Base-by-base conservation (phyloP, 306 rosid species). In the Luffa acutangula region DNA sequence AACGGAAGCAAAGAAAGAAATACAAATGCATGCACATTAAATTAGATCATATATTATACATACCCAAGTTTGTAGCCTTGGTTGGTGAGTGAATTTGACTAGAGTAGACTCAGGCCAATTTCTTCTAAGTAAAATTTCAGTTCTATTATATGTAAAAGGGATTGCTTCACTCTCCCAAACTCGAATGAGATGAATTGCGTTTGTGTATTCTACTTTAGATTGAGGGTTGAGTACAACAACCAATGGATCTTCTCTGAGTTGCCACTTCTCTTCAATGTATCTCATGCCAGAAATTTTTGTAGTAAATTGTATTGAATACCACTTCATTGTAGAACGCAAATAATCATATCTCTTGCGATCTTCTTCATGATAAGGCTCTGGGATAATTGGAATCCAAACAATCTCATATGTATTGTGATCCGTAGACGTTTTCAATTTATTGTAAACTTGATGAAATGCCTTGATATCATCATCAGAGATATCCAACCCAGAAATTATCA, bases 141-240 rank as follows among this genome's bases (percentile, higher is more conserved):
- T 11, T 12, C 36, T 49, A 0, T 5, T 2, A 5, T 0, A 0
- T 45, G 76, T 71, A 20, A 71, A 71, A 4, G 76, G 76, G 2
- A 71, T 21, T 4, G 76, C 57, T 20, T 71, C 54, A 3, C 2
- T 71, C 12, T 93, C 92, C 86, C 87, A 85, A 31, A 83, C 77
- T 11, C 80, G 81, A 75, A 91, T 83, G 58, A 88, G 31, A 78
- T 88, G 87, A 77, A 85, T 31, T 15, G 89, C 93, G 69, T 91
- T 89, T 0, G 48, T 4, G 78, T 85, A 85, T 39, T 75, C 78
- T 14, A 89, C 82, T 79, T 81, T 84, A 31, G 88, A 86, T 56
- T 81, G 86, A 2, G 87, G 85, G 63, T 62, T 87, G 65, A 84
- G 3, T 58, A 77, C 79, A 31, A 71, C 76, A 71, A 71, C 57